These are phyloP conservation scores for Erigeron canadensis DNA, from an alignment of 129 eudicot genomes.

Conservation along the genomic window DNA sequence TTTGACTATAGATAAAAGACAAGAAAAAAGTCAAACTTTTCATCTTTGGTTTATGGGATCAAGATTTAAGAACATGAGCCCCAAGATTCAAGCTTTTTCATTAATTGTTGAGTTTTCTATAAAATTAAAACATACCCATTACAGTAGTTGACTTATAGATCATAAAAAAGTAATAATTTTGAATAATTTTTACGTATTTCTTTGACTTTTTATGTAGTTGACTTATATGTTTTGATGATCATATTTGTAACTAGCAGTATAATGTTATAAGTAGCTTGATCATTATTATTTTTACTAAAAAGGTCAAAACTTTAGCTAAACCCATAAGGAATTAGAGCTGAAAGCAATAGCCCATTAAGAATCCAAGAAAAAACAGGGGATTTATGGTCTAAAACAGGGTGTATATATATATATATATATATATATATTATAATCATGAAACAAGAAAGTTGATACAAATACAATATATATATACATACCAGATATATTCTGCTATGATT, in stretches of 20 bases:
- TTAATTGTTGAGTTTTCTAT: neutral
- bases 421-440: neutral
- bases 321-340: slow-evolving; percentile 8
- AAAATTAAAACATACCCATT: slow-evolving; percentile 12
- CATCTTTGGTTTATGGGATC: neutral
- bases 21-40: slow-evolving; percentile 13
- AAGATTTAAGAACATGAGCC: slow-evolving; percentile 5
- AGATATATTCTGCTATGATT: slow-evolving; percentile 78
- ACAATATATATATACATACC: slow-evolving; percentile 37
- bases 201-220: neutral
- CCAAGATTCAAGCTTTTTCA: slow-evolving; percentile 19
- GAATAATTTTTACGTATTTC: too few species aligned
- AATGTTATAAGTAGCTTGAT: too few species aligned
- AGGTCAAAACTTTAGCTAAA: neutral
- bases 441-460: neutral
- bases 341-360: neutral
- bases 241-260: neutral
- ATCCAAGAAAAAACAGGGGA: slow-evolving; percentile 12
- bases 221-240: too few species aligned
- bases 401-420: too few species aligned
- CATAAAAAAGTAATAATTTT: too few species aligned
- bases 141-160: too few species aligned
- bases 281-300: too few species aligned
- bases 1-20: slow-evolving; percentile 19
- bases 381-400: slow-evolving; percentile 9